Percentiles rank a stretch among this genome's conserved stretches.
Conservation (phyloP, 1,284 basidiomycete species). For the Paramarasmius palmivorus region DNA sequence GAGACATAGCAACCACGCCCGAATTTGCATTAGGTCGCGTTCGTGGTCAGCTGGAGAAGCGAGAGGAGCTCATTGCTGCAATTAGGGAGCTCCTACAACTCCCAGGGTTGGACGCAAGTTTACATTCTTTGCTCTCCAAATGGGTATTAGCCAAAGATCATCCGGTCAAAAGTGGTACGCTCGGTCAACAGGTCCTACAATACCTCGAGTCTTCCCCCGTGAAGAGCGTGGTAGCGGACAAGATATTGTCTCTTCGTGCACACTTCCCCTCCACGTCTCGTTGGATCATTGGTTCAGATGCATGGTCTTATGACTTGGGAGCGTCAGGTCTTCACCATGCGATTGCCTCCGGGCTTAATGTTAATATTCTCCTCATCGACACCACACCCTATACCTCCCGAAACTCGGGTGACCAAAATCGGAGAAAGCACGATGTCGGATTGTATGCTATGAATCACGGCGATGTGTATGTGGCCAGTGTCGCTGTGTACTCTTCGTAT, state of each 20-base stretch:
- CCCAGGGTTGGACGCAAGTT: slow-evolving; percentile 38
- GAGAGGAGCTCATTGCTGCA: slow-evolving; percentile 52
- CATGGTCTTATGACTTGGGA: slow-evolving; percentile 87
- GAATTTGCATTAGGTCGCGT: slow-evolving; percentile 88
- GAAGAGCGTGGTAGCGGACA: slow-evolving; percentile 46
- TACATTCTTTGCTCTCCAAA: slow-evolving; percentile 60
- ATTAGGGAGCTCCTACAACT: slow-evolving; percentile 50
- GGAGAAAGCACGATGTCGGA: slow-evolving; percentile 91
- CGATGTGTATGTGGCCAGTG: slow-evolving; percentile 92
- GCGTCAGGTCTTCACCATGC: slow-evolving; percentile 85
- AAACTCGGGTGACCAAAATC: slow-evolving; percentile 66
- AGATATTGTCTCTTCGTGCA: slow-evolving; percentile 48
- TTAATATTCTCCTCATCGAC: slow-evolving; percentile 92
- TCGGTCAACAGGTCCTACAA: slow-evolving; percentile 63
- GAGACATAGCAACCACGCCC: slow-evolving; percentile 79
- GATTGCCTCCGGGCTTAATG: slow-evolving; percentile 76
- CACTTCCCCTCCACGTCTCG: slow-evolving; percentile 60
- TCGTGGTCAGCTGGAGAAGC: slow-evolving; percentile 66
- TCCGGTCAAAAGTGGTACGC: slow-evolving; percentile 54
- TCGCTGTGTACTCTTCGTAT: slow-evolving; percentile 96
- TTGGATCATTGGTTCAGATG: slow-evolving; percentile 91
- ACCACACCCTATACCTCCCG: slow-evolving; percentile 85
- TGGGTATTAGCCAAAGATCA: slow-evolving; percentile 61
- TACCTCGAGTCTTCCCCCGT: slow-evolving; percentile 49
- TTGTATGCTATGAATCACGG: slow-evolving; percentile 99